Percentiles rank a stretch among this genome's conserved stretches.
phyloP scores from a whole-genome alignment of 2,329 filamentous ascomycete species.

The Aspergillus fumigatiaffinis region DNA sequence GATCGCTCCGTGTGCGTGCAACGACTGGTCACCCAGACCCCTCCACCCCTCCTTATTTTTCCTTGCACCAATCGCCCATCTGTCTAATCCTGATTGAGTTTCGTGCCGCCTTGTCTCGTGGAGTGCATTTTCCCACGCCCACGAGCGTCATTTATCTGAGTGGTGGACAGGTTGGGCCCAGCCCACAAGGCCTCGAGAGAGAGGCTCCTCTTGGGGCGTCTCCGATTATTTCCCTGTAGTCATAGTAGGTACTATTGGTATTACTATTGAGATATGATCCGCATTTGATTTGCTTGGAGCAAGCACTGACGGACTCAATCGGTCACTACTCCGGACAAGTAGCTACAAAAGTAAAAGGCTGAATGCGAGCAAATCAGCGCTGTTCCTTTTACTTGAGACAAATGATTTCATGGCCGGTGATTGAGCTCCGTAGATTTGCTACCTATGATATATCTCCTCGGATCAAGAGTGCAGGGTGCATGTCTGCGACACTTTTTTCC shows the following conservation, averaged over 20 bases:
- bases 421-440: not conserved
- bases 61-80: slow-evolving; percentile 6
- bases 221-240: not conserved
- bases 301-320: not conserved
- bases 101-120: slow-evolving; percentile 16
- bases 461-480: not conserved
- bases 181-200: not conserved
- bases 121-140: slow-evolving; percentile 8
- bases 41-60: slow-evolving; percentile 11
- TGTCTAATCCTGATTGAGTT: slow-evolving; percentile 16
- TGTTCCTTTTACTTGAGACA: not conserved
- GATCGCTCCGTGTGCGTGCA: slow-evolving; percentile 4
- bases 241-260: not conserved
- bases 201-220: not conserved
- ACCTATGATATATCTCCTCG: slow-evolving; percentile 1
- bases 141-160: slow-evolving; percentile 17
- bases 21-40: slow-evolving; percentile 1
- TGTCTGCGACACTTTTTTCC: slow-evolving; percentile 7
- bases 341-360: not conserved
- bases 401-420: slow-evolving; percentile 1
- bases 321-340: not conserved
- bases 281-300: not conserved
- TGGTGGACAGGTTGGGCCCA: slow-evolving; percentile 6
- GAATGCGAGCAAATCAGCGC: not conserved
- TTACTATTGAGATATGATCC: not conserved